These are phyloP conservation scores for Schoenoplectus tabernaemontani DNA, from an alignment of 202 grass and related monocot genomes.

Conservation along the genomic window DNA sequence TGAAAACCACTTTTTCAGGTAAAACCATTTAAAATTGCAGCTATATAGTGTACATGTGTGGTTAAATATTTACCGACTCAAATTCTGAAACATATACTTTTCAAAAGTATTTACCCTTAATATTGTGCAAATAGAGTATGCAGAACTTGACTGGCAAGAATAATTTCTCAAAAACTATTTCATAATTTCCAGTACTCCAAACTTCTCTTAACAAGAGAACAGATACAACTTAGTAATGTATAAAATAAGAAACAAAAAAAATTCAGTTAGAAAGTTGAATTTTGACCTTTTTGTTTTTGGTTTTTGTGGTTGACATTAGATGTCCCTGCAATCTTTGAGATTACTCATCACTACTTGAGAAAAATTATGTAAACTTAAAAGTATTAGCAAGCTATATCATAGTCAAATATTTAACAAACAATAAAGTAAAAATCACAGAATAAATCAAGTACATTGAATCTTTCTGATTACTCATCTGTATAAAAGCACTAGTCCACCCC, in stretches of 20 bases:
- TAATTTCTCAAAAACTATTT: too few species aligned
- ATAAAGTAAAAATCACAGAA: not conserved
- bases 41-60: not conserved
- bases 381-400: not conserved
- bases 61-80: not conserved
- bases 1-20: not conserved
- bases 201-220: too few species aligned
- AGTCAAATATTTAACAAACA: slow-evolving; percentile 18
- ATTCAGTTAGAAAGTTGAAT: not conserved
- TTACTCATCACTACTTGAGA: not conserved
- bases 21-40: not conserved
- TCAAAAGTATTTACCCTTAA: too few species aligned
- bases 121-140: too few species aligned
- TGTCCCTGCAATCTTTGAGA: not conserved
- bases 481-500: not conserved
- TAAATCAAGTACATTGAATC: slow-evolving; percentile 7
- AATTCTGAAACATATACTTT: too few species aligned
- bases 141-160: too few species aligned
- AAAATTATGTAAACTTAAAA: not conserved
- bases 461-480: not conserved
- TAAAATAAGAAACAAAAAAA: not conserved
- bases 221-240: not conserved
- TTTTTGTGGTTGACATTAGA: not conserved
- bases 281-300: too few species aligned
- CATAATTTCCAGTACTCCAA: not conserved